Evolutionary conservation across 108 stramenopile genomes (phyloP), one percentile per base, ranked within the genome.

Genomic region (Fragilariopsis cylindrus): DNA sequence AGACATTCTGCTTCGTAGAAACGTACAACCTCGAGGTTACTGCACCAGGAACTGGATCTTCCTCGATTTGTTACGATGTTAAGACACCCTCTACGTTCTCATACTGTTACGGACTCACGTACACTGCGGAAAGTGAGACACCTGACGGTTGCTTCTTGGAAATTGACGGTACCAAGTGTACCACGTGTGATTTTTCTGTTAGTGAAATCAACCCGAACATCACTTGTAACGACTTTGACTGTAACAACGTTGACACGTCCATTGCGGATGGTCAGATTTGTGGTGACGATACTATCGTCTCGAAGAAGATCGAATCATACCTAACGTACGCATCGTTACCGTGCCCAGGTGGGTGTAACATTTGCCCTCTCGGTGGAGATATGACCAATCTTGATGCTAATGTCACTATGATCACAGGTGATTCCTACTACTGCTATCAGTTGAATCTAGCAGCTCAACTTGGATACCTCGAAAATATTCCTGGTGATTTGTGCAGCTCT

Each of bases 331-430:
- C 48, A 3, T 39, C 48, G 6, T 52, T 68, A 9, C 66, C 66
- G n/a, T 68, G 66, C 30, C 43, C 42, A 21, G 48, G 48, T 40
- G 66, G 66, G 50, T 68, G 66, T 12, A 68, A 68, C 46, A 68
- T 68, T 48, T 49, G 47, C n/a, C 62, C 62, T 45, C 15, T 7
- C 12, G 18, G 45, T 39, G 66, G 66, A 9, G 48, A 68, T 7
- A 68, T 68, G 66, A 18, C n/a, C 3, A 5, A 11, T 4, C n/a
- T 49, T 48, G 66, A 68, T 7, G 50, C 18, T 15, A 68, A 49
- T 52, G 50, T 68, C 16, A 68, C 48, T 19, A 21, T 68, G 48
- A 6, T 40, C 6, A 68, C 66, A 6, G 66, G 66, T 52, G 49
- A 68, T 19, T 4, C 45, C 18, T 68, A 68, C 21, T 7, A 15